A percentile compares a stretch with the other conserved stretches of the same genome.
phyloP scores from a whole-genome alignment of 805 yeast species.

The Tetrapisispora iriomotensis region DNA sequence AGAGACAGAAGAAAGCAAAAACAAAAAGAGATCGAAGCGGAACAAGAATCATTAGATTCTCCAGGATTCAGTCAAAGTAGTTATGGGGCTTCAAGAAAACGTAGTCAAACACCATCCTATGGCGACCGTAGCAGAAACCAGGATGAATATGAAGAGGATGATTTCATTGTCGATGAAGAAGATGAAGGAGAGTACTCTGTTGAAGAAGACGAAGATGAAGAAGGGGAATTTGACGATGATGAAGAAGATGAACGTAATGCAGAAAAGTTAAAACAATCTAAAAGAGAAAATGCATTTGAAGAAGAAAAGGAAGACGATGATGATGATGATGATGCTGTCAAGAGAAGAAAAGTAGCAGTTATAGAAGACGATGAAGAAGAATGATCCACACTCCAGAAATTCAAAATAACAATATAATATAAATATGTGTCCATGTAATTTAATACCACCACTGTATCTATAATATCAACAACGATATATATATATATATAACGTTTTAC shows the following conservation, averaged over 20 bases:
- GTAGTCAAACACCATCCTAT: constrained; percentile 4
- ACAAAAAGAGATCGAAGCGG: constrained; percentile 45
- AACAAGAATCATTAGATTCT: constrained; percentile 37
- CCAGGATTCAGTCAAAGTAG: constrained; percentile 13
- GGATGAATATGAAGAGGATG: constrained; percentile 28
- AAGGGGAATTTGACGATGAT: constrained; percentile 28
- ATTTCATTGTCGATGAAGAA: constrained; percentile 29
- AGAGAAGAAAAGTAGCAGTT: constrained; percentile 25
- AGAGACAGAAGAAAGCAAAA: constrained; percentile 58
- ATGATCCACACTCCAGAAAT: too few relatives aligned
- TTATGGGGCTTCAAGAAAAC: constrained; percentile 9
- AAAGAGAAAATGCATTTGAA: constrained; percentile 45
- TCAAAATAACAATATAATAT: too few relatives aligned
- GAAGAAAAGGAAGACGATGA: constrained; percentile 30
- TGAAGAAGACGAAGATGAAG: constrained; percentile 23
- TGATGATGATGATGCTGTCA: constrained; percentile 19
- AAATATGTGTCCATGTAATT: too few relatives aligned
- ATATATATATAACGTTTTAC: too few relatives aligned
- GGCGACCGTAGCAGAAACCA: constrained; percentile 14
- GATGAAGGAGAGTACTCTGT: constrained; percentile 23
- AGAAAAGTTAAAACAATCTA: constrained; percentile 45
- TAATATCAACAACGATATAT: too few relatives aligned
- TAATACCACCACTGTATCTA: too few relatives aligned
- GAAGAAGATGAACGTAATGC: constrained; percentile 44
- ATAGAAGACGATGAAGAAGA: constrained; percentile 34